phyloP scores from a whole-genome alignment of 306 rosid genomes.

The Herpetospermum pedunculosum region DNA sequence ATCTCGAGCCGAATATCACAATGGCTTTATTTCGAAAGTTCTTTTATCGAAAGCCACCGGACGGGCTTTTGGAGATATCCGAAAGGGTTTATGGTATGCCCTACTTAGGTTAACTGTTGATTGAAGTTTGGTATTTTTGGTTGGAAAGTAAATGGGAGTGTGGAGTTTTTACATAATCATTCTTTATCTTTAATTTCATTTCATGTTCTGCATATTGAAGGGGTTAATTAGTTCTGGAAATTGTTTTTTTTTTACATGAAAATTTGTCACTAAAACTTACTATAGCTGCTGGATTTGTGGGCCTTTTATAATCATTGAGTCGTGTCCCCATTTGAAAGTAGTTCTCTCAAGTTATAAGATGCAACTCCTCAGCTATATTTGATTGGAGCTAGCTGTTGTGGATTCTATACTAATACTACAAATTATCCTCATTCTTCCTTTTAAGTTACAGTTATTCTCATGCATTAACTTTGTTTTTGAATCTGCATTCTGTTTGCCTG shows the following conservation, averaged over 20 bases:
- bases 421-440: not conserved
- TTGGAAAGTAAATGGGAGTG: slow-evolving; percentile 9
- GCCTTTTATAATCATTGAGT: slow-evolving; percentile 5
- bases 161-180: not conserved
- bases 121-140: slow-evolving; percentile 8
- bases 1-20: slow-evolving; percentile 25
- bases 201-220: not conserved
- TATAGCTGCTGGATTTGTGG: slow-evolving; percentile 1
- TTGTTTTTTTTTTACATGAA: not conserved
- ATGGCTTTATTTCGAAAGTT: slow-evolving; percentile 90
- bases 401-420: not conserved
- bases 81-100: slow-evolving; percentile 91
- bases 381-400: not conserved
- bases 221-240: not conserved
- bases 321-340: not conserved
- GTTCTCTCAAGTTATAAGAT: not conserved
- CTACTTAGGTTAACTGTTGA: slow-evolving; percentile 12
- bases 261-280: not conserved
- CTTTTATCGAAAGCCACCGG: slow-evolving; percentile 94
- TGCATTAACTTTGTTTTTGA: not conserved
- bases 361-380: not conserved
- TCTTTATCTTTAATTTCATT: not conserved
- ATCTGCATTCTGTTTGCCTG: not conserved
- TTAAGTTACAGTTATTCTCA: not conserved
- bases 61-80: slow-evolving; percentile 88